Evolutionary conservation across 768 basidiomycete genomes (phyloP), one percentile per base, ranked within the genome.

Genomic region (Rickenella mellea): DNA sequence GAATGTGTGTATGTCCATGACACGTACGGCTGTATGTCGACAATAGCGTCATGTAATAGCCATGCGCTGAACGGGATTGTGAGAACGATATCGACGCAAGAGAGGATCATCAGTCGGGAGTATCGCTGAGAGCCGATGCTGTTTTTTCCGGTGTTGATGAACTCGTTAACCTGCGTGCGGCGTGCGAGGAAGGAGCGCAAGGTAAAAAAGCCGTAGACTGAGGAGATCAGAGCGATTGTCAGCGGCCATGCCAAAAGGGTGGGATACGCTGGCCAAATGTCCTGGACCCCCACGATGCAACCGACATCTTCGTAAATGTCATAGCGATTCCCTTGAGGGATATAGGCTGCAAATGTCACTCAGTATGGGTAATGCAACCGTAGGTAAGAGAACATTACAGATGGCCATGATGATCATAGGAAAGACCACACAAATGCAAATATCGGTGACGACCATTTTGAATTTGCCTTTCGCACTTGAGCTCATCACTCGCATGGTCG

Each of bases 361-460:
- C 24, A 15, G 19, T 36, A 19, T 19, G 33, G 24, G 33, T 5
- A 17, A 3, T 14, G n/a, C n/a, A n/a, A n/a, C n/a, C 4, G 3
- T 5, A 9, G 15, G 24, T 36, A 3, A 19, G 3, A 17, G 33
- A 2, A 36, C 10, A 36, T 41, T 43, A 75, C 69, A 70, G 2
- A 77, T 52, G 29, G 58, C 62, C 57, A 76, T 64, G 39, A 60
- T 60, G 4, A 77, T 14, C 1, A 71, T 17, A 1, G 78, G 78
- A 3, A 74, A 56, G 0, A 67, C 61, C 0, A 74, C 44, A 36
- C 74, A 67, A 10, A 76, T 66, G 1, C 64, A 43, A 5, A 64
- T 40, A 47, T 79, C 76, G 25, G 68, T 53, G 10, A 71, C 48
- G 37, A 70, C 51, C 35, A n/a, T n/a, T n/a, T n/a, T n/a, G n/a